Evolutionary conservation across 495 filamentous ascomycete species (phyloP).

Genomic region (Penicillium longicatenatum): DNA sequence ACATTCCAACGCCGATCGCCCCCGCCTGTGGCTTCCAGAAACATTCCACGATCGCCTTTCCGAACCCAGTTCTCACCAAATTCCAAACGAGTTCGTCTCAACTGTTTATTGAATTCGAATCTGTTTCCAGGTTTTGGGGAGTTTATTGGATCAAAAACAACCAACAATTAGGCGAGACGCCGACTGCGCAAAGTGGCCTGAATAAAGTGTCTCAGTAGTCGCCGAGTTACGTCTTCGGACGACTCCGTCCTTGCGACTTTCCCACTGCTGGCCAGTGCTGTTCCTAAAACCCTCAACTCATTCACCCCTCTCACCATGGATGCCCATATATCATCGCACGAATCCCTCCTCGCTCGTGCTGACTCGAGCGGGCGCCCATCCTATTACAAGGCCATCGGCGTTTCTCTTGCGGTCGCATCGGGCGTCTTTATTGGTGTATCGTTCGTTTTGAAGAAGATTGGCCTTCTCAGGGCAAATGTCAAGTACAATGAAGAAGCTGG

Average conservation of each 20-base stretch:
- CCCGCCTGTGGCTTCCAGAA: constrained; percentile 23
- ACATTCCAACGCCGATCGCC: constrained; percentile 9
- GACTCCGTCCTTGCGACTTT: constrained; percentile 24
- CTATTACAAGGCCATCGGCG: constrained; percentile 83
- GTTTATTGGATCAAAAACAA: neutral
- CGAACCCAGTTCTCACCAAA: neutral
- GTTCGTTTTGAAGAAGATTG: constrained; percentile 94
- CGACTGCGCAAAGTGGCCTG: constrained; percentile 24
- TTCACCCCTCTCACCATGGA: constrained; percentile 45
- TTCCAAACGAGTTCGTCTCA: neutral
- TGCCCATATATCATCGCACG: constrained; percentile 36
- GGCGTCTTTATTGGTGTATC: constrained; percentile 94
- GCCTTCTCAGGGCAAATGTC: constrained; percentile 85
- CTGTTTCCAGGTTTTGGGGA: neutral
- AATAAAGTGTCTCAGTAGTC: constrained; percentile 31
- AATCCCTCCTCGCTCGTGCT: constrained; percentile 52
- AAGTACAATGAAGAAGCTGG: constrained; percentile 97
- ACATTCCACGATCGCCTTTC: constrained; percentile 15
- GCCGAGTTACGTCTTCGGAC: constrained; percentile 32
- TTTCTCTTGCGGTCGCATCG: constrained; percentile 82
- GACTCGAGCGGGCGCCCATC: constrained; percentile 51
- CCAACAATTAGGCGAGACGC: constrained; percentile 2
- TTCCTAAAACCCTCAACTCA: neutral
- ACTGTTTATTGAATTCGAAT: neutral
- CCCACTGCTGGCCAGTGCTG: constrained; percentile 33